These are phyloP conservation scores for Metschnikowia cubensis DNA, from an alignment of 805 yeast genomes.

Conservation along the genomic window DNA sequence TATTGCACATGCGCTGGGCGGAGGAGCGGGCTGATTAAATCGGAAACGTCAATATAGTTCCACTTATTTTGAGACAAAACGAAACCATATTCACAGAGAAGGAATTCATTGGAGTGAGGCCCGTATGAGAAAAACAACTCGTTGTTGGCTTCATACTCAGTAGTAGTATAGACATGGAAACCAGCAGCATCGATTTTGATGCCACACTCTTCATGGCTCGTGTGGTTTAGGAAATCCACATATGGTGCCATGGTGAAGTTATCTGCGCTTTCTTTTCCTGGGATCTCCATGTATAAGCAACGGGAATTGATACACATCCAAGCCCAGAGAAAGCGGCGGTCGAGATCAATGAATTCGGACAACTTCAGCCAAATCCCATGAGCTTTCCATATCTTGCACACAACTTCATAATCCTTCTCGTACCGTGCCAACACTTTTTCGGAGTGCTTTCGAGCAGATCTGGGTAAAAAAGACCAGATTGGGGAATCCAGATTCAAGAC, in stretches of 20 bases:
- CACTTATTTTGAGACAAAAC: conserved; percentile 53
- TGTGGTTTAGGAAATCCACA: conserved; percentile 85
- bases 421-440: conserved; percentile 42
- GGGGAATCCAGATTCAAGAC: conserved; percentile 22
- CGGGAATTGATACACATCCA: conserved; percentile 92
- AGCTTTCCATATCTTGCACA: conserved; percentile 14
- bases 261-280: conserved; percentile 49
- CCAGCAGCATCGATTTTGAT: conserved; percentile 46
- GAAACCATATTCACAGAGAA: conserved; percentile 87
- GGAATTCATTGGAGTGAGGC: conserved; percentile 78
- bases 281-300: conserved; percentile 74
- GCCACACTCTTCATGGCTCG: conserved; percentile 48
- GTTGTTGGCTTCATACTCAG: conserved; percentile 33
- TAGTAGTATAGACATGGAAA: conserved; percentile 45
- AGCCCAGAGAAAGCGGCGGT: conserved; percentile 50
- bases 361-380: conserved; percentile 13
- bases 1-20: conserved; percentile 38
- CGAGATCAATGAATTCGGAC: conserved; percentile 15
- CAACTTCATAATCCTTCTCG: conserved; percentile 40
- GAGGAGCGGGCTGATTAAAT: conserved; percentile 34
- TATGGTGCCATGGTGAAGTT: conserved; percentile 89
- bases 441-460: conserved; percentile 37
- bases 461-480: conserved; percentile 43
- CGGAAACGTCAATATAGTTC: conserved; percentile 66
- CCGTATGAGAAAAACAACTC: conserved; percentile 81